Evolutionary conservation across 345 rosid genomes (phyloP).

Genomic region (Adansonia digitata): DNA sequence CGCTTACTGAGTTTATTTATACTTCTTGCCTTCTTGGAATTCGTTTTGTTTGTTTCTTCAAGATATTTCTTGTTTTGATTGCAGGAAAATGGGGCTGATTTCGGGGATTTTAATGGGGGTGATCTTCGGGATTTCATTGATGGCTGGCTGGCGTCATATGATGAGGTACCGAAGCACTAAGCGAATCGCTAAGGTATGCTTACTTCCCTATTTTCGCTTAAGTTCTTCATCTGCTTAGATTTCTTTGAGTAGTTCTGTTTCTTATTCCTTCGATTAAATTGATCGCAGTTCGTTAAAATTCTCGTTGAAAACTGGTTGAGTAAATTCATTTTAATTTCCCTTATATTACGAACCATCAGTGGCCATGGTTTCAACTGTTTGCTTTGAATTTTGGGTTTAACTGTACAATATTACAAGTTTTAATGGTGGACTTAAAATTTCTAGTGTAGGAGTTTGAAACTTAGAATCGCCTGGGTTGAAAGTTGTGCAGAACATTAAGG

Average conservation of each 20-base stretch:
- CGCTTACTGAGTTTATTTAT: neutral
- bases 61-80: slow-evolving; percentile 12
- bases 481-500: slow-evolving; percentile 1
- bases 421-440: neutral
- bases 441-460: neutral
- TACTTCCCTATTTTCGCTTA: neutral
- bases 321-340: neutral
- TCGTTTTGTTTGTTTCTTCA: slow-evolving; percentile 7
- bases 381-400: neutral
- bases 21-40: slow-evolving; percentile 5
- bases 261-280: neutral
- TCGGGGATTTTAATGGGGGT: slow-evolving; percentile 83
- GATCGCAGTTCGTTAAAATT: neutral
- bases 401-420: neutral
- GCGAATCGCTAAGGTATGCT: slow-evolving; percentile 72
- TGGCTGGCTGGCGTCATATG: slow-evolving; percentile 97
- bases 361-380: neutral
- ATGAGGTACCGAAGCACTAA: slow-evolving; percentile 79
- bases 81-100: slow-evolving; percentile 76
- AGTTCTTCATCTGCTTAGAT: neutral
- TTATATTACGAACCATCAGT: neutral
- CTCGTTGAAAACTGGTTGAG: neutral
- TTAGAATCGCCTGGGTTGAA: neutral
- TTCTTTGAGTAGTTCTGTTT: neutral
- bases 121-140: slow-evolving; percentile 72